Conservation (phyloP, 2,329 filamentous ascomycete genomes). For the Dryadomyces quercus-mongolicae region DNA sequence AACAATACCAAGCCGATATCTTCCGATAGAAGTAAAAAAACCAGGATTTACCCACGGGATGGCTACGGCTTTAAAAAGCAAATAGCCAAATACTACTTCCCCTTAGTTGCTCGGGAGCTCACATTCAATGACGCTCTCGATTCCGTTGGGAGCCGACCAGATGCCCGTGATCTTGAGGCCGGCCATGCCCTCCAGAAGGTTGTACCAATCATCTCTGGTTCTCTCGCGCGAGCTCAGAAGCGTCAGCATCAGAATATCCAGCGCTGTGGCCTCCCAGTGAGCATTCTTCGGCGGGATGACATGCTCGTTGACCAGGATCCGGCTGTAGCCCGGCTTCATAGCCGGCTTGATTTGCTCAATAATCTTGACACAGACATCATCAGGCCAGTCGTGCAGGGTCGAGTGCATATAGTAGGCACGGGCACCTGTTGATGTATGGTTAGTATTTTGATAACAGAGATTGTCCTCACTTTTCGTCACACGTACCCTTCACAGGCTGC, state of each 20-base stretch:
- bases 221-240: constrained; percentile 22
- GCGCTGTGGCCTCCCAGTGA: constrained; percentile 22
- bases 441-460: too few relatives aligned
- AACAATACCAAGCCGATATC: too few relatives aligned
- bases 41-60: too few relatives aligned
- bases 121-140: constrained; percentile 26
- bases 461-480: too few relatives aligned
- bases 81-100: too few relatives aligned
- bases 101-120: constrained; percentile 13
- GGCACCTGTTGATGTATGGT: constrained; percentile 11
- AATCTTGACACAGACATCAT: constrained; percentile 21
- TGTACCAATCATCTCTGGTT: constrained; percentile 23
- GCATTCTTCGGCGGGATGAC: constrained; percentile 20
- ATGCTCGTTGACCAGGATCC: constrained; percentile 20
- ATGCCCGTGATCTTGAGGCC: constrained; percentile 24
- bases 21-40: too few relatives aligned
- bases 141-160: constrained; percentile 19
- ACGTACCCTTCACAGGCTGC: constrained; percentile 28
- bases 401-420: constrained; percentile 25
- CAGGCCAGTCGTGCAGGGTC: constrained; percentile 26
- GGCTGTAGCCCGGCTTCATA: constrained; percentile 19
- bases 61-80: too few relatives aligned
- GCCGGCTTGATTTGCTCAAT: constrained; percentile 18
- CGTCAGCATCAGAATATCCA: constrained; percentile 26
- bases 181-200: constrained; percentile 18